Evolutionary conservation across 2,329 filamentous ascomycete species (phyloP).

Genomic region (Trichoderma koningiopsis): DNA sequence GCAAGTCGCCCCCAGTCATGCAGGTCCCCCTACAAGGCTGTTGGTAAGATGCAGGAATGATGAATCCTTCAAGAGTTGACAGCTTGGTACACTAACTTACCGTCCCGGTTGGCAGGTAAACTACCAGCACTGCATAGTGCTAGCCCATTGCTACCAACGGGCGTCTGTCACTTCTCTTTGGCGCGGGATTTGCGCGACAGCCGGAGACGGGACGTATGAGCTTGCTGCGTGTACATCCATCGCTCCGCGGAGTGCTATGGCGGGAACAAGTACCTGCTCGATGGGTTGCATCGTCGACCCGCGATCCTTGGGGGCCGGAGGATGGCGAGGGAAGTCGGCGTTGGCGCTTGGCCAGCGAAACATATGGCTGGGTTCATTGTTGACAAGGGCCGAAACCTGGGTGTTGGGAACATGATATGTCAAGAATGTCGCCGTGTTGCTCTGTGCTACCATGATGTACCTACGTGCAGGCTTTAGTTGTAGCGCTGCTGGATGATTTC

Average conservation of each 20-base stretch:
- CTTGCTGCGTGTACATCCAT: not conserved
- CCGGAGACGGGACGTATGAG: not conserved
- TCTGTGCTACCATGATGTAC: not conserved
- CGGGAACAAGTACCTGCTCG: not conserved
- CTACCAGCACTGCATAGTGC: not conserved
- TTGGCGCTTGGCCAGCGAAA: not conserved
- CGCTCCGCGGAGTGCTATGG: not conserved
- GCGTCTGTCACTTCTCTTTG: not conserved
- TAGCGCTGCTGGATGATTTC: not conserved
- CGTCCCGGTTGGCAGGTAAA: not conserved
- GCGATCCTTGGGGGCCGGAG: not conserved
- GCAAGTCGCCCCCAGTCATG: conserved; percentile 12
- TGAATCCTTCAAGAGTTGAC: not conserved
- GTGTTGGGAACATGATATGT: not conserved
- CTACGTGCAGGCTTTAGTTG: not conserved
- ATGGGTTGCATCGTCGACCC: not conserved
- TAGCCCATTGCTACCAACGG: not conserved
- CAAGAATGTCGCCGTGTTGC: not conserved
- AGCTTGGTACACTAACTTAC: not conserved
- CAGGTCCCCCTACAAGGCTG: conserved; percentile 20
- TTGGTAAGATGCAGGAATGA: not conserved
- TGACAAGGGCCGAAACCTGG: not conserved
- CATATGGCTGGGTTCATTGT: not conserved
- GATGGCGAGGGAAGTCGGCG: not conserved
- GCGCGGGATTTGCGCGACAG: not conserved